These are phyloP conservation scores for Daldinia caldariorum DNA, from an alignment of 495 filamentous ascomycete species.

Conservation along the genomic window DNA sequence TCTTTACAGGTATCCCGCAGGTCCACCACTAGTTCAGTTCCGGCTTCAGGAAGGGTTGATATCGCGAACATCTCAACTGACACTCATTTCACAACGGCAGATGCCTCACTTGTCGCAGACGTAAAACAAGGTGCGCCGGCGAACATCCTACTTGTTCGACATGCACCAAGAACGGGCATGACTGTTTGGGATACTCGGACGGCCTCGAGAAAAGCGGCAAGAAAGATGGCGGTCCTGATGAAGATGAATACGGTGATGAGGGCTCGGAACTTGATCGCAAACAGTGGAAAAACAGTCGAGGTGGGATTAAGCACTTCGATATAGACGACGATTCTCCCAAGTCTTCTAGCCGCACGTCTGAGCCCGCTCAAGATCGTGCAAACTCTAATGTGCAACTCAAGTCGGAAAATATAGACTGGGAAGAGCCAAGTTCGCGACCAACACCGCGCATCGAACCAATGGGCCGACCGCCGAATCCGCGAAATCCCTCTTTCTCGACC, in stretches of 20 bases:
- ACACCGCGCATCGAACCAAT: conserved; percentile 45
- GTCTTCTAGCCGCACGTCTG: conserved; percentile 33
- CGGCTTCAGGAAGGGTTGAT: conserved; percentile 42
- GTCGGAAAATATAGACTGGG: conserved; percentile 46
- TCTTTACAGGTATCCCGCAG: conserved; percentile 40
- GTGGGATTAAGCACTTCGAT: conserved; percentile 37
- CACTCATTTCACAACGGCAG: conserved; percentile 52
- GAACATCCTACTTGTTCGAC: conserved; percentile 79
- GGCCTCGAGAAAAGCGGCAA: conserved; percentile 56
- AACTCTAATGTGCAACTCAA: conserved; percentile 41
- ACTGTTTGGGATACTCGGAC: conserved; percentile 74
- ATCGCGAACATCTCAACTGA: conserved; percentile 31
- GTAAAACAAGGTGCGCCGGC: conserved; percentile 85
- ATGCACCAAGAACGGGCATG: conserved; percentile 77
- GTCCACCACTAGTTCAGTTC: conserved; percentile 41
- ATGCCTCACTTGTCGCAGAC: conserved; percentile 81
- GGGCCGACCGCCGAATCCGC: conserved; percentile 36
- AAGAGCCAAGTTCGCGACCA: conserved; percentile 43
- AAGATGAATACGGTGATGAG: conserved; percentile 47
- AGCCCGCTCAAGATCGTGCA: conserved; percentile 40
- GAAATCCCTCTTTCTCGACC: conserved; percentile 52
- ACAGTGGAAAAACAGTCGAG: conserved; percentile 46
- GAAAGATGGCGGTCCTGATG: conserved; percentile 46
- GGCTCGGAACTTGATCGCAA: conserved; percentile 50
- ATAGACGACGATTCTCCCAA: conserved; percentile 35